Evolutionary conservation across 306 rosid species (phyloP).

Genomic region (Cicer judaicum): DNA sequence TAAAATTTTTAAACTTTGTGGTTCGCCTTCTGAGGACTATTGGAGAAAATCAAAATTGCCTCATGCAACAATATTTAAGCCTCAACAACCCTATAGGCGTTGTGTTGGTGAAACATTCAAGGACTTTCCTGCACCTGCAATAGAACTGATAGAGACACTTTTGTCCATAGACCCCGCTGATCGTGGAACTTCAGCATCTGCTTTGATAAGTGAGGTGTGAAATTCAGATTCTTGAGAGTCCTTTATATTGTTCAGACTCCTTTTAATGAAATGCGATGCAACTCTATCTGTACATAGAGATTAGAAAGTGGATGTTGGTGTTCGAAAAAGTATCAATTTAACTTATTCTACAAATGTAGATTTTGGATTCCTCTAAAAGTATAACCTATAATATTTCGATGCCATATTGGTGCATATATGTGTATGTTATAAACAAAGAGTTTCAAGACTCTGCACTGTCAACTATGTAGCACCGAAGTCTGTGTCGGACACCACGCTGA

Average conservation of each 20-base stretch:
- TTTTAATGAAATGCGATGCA: neutral
- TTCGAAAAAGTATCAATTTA: constrained; percentile 21
- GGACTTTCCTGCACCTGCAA: constrained; percentile 85
- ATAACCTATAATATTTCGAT: constrained; percentile 6
- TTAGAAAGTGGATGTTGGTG: constrained; percentile 19
- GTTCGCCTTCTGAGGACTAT: constrained; percentile 91
- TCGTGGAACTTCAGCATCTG: constrained; percentile 85
- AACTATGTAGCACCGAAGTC: too few species aligned
- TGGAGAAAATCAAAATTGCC: constrained; percentile 97
- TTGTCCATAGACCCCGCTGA: constrained; percentile 91
- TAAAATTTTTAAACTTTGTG: constrained; percentile 92
- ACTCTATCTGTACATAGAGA: neutral
- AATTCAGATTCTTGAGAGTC: constrained; percentile 42
- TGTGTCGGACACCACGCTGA: too few species aligned
- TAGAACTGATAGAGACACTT: constrained; percentile 72
- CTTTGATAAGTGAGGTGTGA: constrained; percentile 80
- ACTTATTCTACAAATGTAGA: constrained; percentile 2
- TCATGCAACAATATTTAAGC: constrained; percentile 94
- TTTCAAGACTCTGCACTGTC: neutral
- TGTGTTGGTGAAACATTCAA: constrained; percentile 82
- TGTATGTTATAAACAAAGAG: neutral
- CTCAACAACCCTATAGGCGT: constrained; percentile 90
- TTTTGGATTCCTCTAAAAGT: constrained; percentile 12
- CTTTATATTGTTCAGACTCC: constrained; percentile 9
- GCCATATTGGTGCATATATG: constrained; percentile 1